A percentile compares a stretch with the other conserved stretches of the same genome.
Evolutionary conservation across 768 basidiomycete genomes (phyloP).

Genomic region (Pleurotus salmoneostramineus): DNA sequence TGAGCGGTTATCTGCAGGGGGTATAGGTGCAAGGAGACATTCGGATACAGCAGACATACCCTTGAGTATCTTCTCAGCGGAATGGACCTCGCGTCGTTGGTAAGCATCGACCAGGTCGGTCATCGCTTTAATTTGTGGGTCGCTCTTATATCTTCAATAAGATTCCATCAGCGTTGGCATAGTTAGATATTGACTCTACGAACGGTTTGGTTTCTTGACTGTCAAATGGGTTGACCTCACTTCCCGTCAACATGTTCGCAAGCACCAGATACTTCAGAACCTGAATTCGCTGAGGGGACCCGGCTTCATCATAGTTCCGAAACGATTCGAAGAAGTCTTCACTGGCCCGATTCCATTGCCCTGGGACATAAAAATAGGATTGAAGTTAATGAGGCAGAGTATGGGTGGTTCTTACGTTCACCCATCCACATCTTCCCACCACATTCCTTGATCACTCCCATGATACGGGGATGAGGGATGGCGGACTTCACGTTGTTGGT

Average conservation of each 20-base stretch:
- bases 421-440: constrained; percentile 99
- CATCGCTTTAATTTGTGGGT: constrained; percentile 97
- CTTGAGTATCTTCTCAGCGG: constrained; percentile 93
- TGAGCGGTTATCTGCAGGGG: constrained; percentile 73
- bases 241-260: constrained; percentile 97
- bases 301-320: constrained; percentile 97
- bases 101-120: constrained; percentile 96
- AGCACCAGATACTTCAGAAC: constrained; percentile 97
- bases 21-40: not conserved
- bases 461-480: constrained; percentile 96
- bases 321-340: constrained; percentile 99
- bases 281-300: constrained; percentile 94
- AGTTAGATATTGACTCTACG: not conserved
- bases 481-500: constrained; percentile 90
- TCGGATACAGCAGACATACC: constrained; percentile 38
- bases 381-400: not conserved
- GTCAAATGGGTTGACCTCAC: constrained; percentile 98
- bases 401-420: constrained; percentile 59
- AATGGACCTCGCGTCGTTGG: constrained; percentile 92
- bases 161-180: not conserved
- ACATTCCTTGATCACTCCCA: constrained; percentile 99
- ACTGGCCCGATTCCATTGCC: constrained; percentile 95
- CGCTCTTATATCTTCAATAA: constrained; percentile 76
- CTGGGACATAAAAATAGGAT: constrained; percentile 29
- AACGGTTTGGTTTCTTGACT: constrained; percentile 99